Evolutionary conservation across 2,329 filamentous ascomycete species (phyloP).

Genomic region (Spiromastix sp.): DNA sequence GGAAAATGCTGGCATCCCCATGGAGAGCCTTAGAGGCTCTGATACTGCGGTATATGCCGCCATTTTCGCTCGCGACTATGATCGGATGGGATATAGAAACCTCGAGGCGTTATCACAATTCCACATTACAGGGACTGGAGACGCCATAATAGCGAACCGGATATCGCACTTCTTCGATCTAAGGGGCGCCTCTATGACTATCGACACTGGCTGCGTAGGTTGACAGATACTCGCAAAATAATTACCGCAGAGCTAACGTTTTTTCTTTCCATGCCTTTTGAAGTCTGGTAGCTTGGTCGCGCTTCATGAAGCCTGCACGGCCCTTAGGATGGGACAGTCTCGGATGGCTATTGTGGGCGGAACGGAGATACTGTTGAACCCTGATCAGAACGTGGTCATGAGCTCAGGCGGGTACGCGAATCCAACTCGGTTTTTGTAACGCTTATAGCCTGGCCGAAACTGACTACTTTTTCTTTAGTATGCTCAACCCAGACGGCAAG

Average conservation of each 20-base stretch:
- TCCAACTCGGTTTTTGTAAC: constrained; percentile 1
- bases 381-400: constrained; percentile 21
- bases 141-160: constrained; percentile 25
- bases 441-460: not conserved
- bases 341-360: constrained; percentile 66
- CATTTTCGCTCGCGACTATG: constrained; percentile 12
- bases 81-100: constrained; percentile 12
- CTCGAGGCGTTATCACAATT: constrained; percentile 13
- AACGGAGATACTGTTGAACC: constrained; percentile 55
- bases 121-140: constrained; percentile 17
- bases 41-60: constrained; percentile 9
- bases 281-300: constrained; percentile 52
- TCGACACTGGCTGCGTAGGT: constrained; percentile 24
- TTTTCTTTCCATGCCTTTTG: too few species aligned
- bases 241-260: constrained; percentile 2
- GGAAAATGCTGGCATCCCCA: constrained; percentile 23
- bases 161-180: constrained; percentile 28
- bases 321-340: constrained; percentile 57
- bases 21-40: constrained; percentile 15
- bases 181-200: constrained; percentile 24
- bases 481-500: constrained; percentile 20
- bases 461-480: constrained; percentile 2
- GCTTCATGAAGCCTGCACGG: constrained; percentile 54
- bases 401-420: not conserved
- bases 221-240: constrained; percentile 1